Evolutionary conservation across 2,329 filamentous ascomycete genomes (phyloP), one percentile per base, ranked within the genome.

Genomic region (Xylaria sp.): DNA sequence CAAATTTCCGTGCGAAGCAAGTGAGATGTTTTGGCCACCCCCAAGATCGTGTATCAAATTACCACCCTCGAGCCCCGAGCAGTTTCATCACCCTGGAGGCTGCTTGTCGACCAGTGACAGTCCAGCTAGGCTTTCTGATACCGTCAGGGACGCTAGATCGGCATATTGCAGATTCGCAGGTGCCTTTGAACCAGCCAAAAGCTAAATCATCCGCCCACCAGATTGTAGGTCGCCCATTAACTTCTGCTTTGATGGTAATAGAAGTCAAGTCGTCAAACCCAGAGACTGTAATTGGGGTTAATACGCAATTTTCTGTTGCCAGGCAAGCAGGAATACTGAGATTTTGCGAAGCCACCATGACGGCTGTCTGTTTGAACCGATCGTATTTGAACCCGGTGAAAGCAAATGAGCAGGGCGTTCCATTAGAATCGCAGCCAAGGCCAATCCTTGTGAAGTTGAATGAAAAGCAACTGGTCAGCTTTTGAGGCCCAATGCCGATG

Each of bases 201-300:
- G 72, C 61, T 25, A 82, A 56, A 66, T 83, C 77, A 65, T 83
- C 80, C 51, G 77, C 77, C 79, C 79, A 83, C 79, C 80, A 82
- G 9, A 71, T 72, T 58, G 71, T 73, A n/a, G 74, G 68, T 33
- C 75, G 58, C 3, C 69, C 71, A n/a, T 70, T 69, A n/a, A 74
- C 74, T n/a, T 74, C 76, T 11, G 78, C 68, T n/a, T 76, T 74
- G 41, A 82, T 71, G 8, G 74, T 73, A 67, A 83, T 61, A 2
- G 76, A 74, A 35, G 71, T 73, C 23, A 75, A 25, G 25, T 52
- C 63, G 25, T 70, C 54, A 38, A 74, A 73, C 5, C 65, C 65
- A 15, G 51, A 56, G 21, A 75, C 44, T 2, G 48, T 38, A 31
- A 72, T 49, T 9, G 68, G 67, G 6, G 56, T 49, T 35, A 74